Conservation (phyloP, 345 rosid genomes). For the Sisymbrium altissimum region DNA sequence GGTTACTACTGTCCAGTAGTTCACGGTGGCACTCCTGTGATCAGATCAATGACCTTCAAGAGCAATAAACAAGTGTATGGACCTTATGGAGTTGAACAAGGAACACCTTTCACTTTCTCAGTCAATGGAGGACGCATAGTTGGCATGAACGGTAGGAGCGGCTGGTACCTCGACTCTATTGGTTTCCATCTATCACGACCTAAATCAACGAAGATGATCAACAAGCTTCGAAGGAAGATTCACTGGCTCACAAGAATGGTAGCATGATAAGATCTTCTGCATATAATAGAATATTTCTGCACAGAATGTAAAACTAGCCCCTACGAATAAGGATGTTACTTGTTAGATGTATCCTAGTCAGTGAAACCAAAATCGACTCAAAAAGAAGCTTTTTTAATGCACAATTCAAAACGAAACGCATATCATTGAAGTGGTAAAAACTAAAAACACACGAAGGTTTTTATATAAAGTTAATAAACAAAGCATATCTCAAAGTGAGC, state of each 20-base stretch:
- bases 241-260: slow-evolving; percentile 45
- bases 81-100: slow-evolving; percentile 68
- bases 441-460: slow-evolving; percentile 1
- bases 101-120: slow-evolving; percentile 64
- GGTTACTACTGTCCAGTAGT: slow-evolving; percentile 61
- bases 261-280: background rate
- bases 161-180: slow-evolving; percentile 73
- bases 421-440: slow-evolving; percentile 9
- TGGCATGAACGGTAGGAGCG: slow-evolving; percentile 64
- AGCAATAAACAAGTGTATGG: slow-evolving; percentile 63
- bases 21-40: slow-evolving; percentile 56
- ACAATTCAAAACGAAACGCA: slow-evolving; percentile 16
- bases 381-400: background rate
- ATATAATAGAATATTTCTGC: slow-evolving; percentile 1
- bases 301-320: background rate
- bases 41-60: slow-evolving; percentile 62
- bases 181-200: slow-evolving; percentile 52
- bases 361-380: background rate
- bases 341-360: slow-evolving; percentile 2
- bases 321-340: slow-evolving; percentile 12
- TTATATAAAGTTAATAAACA: slow-evolving; percentile 23
- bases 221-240: slow-evolving; percentile 47
- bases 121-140: slow-evolving; percentile 55
- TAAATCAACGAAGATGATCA: slow-evolving; percentile 44
- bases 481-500: slow-evolving; percentile 20